Evolutionary conservation across 441 rosid species (phyloP).

Genomic region (Adansonia madagascariensis): DNA sequence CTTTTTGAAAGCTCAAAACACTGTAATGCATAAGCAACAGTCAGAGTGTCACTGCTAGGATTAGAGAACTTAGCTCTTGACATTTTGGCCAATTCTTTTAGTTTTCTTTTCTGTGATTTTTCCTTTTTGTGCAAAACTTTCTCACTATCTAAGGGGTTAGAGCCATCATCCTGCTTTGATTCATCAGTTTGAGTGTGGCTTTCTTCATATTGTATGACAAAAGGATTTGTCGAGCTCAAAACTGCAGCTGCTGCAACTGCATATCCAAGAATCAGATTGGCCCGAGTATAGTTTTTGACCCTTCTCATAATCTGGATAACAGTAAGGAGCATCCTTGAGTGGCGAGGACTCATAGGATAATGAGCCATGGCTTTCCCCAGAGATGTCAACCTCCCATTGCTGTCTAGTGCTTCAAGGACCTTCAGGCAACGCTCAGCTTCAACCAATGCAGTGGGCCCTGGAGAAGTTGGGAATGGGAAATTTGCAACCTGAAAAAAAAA

Average conservation of each 20-base stretch:
- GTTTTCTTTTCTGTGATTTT: slow-evolving; percentile 57
- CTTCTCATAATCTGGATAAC: slow-evolving; percentile 61
- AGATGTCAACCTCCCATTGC: slow-evolving; percentile 60
- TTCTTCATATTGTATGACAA: slow-evolving; percentile 58
- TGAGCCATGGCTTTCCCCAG: slow-evolving; percentile 85
- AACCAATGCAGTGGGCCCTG: slow-evolving; percentile 55
- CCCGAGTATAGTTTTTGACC: slow-evolving; percentile 48
- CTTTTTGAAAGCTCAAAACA: slow-evolving; percentile 63
- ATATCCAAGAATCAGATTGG: slow-evolving; percentile 69
- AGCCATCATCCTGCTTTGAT: slow-evolving; percentile 33
- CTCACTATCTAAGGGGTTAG: slow-evolving; percentile 27
- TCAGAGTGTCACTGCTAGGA: slow-evolving; percentile 79
- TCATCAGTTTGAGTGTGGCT: slow-evolving; percentile 36
- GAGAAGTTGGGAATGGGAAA: slow-evolving; percentile 94
- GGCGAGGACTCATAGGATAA: slow-evolving; percentile 91
- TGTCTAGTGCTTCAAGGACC: slow-evolving; percentile 76
- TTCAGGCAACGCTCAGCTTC: slow-evolving; percentile 74
- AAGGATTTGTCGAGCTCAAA: slow-evolving; percentile 70
- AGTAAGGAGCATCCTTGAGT: slow-evolving; percentile 89
- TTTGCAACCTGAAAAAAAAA: slow-evolving; percentile 55
- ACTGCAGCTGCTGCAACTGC: slow-evolving; percentile 58
- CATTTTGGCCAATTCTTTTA: slow-evolving; percentile 53
- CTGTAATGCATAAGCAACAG: slow-evolving; percentile 70
- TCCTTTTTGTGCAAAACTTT: slow-evolving; percentile 46
- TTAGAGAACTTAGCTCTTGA: slow-evolving; percentile 68